phyloP scores from a whole-genome alignment of 176 grass and related monocot species.

The Tillandsia leiboldiana region DNA sequence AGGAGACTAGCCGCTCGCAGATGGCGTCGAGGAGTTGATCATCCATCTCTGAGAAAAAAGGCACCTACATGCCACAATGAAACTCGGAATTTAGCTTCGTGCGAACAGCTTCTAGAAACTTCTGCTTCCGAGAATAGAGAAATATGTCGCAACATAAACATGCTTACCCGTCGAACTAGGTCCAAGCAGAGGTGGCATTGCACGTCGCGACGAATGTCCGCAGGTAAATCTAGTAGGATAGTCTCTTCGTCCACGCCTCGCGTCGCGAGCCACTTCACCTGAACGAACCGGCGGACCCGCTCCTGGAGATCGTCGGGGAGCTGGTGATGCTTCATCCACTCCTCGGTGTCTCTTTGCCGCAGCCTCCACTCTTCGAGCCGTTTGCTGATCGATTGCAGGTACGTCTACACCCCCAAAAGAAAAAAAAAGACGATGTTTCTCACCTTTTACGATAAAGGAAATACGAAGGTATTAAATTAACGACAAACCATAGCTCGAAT shows the following conservation, averaged over 20 bases:
- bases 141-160: too few species aligned
- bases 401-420: constrained; percentile 41
- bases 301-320: constrained; percentile 57
- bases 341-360: constrained; percentile 69
- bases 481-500: too few species aligned
- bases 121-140: too few species aligned
- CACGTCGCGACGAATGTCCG: constrained; percentile 82
- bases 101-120: too few species aligned
- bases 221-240: constrained; percentile 70
- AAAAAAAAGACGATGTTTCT: background rate
- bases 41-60: constrained; percentile 92
- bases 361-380: constrained; percentile 77
- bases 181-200: constrained; percentile 91
- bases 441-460: background rate
- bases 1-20: constrained; percentile 72
- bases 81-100: background rate
- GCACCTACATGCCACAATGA: constrained; percentile 40
- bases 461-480: too few species aligned
- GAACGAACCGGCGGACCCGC: constrained; percentile 78
- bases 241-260: constrained; percentile 84
- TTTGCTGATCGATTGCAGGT: constrained; percentile 72
- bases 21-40: constrained; percentile 80
- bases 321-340: constrained; percentile 91
- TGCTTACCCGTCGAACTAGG: constrained; percentile 73
- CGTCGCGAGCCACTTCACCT: constrained; percentile 90